phyloP scores from a whole-genome alignment of 2,329 filamentous ascomycete species.

The Ceratocystis ficicola region DNA sequence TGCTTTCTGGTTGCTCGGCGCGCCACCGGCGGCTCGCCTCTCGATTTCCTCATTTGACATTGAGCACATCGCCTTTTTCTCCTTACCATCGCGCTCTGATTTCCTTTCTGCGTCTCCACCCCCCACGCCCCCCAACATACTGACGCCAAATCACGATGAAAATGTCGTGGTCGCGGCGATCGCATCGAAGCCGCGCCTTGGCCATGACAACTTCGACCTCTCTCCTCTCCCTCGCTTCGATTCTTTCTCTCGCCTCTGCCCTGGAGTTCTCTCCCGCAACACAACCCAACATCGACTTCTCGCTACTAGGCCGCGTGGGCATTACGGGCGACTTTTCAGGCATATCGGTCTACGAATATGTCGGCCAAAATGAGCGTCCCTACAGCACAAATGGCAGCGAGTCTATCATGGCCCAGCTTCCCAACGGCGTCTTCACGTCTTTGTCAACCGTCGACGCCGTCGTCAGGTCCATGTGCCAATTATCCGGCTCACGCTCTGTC shows the following conservation, averaged over 20 bases:
- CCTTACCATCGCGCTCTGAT: not conserved
- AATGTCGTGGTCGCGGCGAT: constrained; percentile 20
- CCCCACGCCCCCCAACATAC: not conserved
- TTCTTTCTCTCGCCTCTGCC: constrained; percentile 29
- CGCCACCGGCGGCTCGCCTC: constrained; percentile 20
- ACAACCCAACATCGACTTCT: constrained; percentile 63
- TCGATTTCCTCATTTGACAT: constrained; percentile 13
- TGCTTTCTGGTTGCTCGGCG: constrained; percentile 16
- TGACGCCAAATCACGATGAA: constrained; percentile 19
- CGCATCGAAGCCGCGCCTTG: constrained; percentile 11
- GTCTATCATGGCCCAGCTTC: constrained; percentile 66
- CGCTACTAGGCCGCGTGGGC: constrained; percentile 66
- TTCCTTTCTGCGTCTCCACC: not conserved
- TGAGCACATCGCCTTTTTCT: not conserved
- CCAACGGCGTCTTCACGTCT: constrained; percentile 69
- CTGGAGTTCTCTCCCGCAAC: constrained; percentile 51
- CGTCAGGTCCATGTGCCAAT: constrained; percentile 75
- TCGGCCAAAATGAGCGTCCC: constrained; percentile 60
- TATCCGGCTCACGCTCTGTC: constrained; percentile 54
- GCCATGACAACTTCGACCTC: constrained; percentile 14
- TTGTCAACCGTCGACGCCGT: constrained; percentile 68
- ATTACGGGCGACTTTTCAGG: constrained; percentile 83
- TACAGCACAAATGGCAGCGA: constrained; percentile 65
- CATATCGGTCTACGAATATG: constrained; percentile 78
- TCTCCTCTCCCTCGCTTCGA: constrained; percentile 20